phyloP scores from a whole-genome alignment of 108 stramenopile genomes.

The Aurantiochytrium sp. region DNA sequence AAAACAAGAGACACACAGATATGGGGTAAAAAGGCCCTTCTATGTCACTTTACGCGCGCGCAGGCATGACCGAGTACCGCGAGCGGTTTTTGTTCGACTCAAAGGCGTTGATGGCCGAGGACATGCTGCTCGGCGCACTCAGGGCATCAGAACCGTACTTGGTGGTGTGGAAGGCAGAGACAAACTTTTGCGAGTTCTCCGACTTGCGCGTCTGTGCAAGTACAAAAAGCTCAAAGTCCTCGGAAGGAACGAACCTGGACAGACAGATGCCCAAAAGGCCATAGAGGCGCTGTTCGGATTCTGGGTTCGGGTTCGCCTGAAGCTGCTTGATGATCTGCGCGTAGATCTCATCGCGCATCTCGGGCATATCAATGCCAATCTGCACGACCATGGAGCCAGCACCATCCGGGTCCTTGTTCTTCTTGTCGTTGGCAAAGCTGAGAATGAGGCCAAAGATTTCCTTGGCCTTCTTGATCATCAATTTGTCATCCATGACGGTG shows the following conservation, averaged over 20 bases:
- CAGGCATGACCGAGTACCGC: background rate
- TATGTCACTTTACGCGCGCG: background rate
- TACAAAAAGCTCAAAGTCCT: slow-evolving; percentile 22
- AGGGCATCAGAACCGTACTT: background rate
- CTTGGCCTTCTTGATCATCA: slow-evolving; percentile 18
- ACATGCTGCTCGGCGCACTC: background rate
- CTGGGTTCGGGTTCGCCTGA: slow-evolving; percentile 17
- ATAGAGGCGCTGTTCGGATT: slow-evolving; percentile 16
- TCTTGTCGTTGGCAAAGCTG: slow-evolving; percentile 24
- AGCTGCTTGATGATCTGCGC: slow-evolving; percentile 33
- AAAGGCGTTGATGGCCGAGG: background rate
- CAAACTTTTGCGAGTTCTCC: background rate
- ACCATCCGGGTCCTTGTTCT: slow-evolving; percentile 16
- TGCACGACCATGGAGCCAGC: background rate
- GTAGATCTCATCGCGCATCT: slow-evolving; percentile 34
- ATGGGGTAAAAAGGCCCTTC: background rate
- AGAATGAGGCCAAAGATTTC: slow-evolving; percentile 14
- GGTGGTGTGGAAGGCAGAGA: background rate
- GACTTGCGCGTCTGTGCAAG: background rate
- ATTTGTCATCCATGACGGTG: slow-evolving; percentile 22
- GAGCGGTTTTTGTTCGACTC: background rate
- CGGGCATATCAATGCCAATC: slow-evolving; percentile 5
- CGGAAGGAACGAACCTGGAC: slow-evolving; percentile 19
- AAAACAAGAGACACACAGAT: background rate
- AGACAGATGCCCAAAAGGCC: slow-evolving; percentile 20